Evolutionary conservation across 257 asterid species (phyloP).

Genomic region (Linderniella brevidens): DNA sequence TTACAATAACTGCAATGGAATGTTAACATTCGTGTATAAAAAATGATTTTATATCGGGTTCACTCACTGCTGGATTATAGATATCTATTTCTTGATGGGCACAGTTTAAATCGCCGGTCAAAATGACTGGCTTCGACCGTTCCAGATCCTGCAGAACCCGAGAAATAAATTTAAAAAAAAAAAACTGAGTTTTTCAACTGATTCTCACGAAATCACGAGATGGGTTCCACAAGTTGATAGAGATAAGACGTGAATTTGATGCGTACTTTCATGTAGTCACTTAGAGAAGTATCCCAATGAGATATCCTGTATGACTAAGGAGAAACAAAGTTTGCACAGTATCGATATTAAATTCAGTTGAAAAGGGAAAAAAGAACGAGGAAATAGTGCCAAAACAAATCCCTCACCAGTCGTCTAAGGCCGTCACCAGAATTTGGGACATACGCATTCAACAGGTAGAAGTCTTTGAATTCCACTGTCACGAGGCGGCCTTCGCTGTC

Average conservation of each 20-base stretch:
- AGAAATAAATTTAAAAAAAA: background rate
- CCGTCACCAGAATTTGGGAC: constrained; percentile 98
- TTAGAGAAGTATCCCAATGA: constrained; percentile 84
- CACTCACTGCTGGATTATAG: constrained; percentile 70
- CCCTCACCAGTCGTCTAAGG: constrained; percentile 64
- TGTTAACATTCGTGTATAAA: no score
- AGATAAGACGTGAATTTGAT: background rate
- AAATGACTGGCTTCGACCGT: constrained; percentile 65
- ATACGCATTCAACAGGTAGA: constrained; percentile 56
- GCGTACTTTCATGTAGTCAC: constrained; percentile 80
- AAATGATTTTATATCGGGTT: background rate
- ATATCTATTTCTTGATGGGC: constrained; percentile 95
- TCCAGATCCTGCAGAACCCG: constrained; percentile 58
- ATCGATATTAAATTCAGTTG: constrained; percentile 5
- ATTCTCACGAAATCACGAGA: background rate
- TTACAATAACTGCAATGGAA: background rate
- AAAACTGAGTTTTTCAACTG: background rate
- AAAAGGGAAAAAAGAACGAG: constrained; percentile 4
- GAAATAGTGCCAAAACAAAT: constrained; percentile 8
- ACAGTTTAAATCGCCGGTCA: constrained; percentile 93
- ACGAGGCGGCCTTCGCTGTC: constrained; percentile 93
- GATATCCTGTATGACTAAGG: constrained; percentile 58
- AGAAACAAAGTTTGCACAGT: constrained; percentile 11
- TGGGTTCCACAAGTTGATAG: background rate
- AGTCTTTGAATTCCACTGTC: constrained; percentile 65